Base-by-base conservation (phyloP, 495 filamentous ascomycete species). In the Penicillium verhagenii region DNA sequence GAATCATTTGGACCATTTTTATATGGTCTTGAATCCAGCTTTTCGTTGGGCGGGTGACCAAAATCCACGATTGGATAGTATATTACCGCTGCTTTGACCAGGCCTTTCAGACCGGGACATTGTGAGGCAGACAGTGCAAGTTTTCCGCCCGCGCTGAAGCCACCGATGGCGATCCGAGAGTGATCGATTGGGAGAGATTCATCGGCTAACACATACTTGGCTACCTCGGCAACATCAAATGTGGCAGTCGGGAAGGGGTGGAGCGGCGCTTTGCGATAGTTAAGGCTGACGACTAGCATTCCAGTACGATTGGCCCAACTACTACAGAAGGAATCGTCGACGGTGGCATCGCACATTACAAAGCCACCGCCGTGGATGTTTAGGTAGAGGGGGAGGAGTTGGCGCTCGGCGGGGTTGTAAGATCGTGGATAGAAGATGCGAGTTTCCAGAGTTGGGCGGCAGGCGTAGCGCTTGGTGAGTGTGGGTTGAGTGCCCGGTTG, bases 291-390 rank as follows among this genome's bases (percentile, higher is more conserved):
- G 7, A 76, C 61, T 13, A 72, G 51, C 54, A 76, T 67, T 18
- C 67, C 60, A 14, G 67, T 59, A 11, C 61, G 59, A 4, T 65
- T 56, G n/a, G 64, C 58, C 57, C 66, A 73, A 14, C 50, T 16
- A 11, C 40, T 47, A 37, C 68, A 70, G 54, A 72, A 72, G 25
- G 52, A 49, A 52, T 74, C 70, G 53, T 74, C 70, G 5, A 59
- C 25, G 9, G 14, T 16, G 5, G 71, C 64, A 31, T 60, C 50
- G 31, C 40, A 31, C 5, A 76, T 0, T 1, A 59, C 66, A 39
- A 74, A 73, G 2, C 71, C 72, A 1, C 72, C 72, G 40, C 72
- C 72, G 44, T 76, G 72, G 37, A 76, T 63, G 50, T 73, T 57
- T 3, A 76, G 31, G 50, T 73, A 74, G 4, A 73, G 54, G 3